Conservation (phyloP, 768 basidiomycete genomes). For the Trametes cubensis region DNA sequence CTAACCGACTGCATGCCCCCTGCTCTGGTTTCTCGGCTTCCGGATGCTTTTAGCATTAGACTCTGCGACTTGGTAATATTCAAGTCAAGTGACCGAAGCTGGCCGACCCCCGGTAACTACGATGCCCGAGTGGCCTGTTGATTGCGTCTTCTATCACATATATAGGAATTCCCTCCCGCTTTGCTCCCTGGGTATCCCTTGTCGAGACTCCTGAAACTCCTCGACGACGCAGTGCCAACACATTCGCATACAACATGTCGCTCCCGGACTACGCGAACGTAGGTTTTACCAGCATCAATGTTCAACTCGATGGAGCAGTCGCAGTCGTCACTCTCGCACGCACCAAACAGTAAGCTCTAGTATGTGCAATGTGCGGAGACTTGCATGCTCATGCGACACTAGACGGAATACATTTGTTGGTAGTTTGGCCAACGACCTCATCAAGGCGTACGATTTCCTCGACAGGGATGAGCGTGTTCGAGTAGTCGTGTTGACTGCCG, state of each 20-base stretch:
- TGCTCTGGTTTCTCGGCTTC: too few relatives aligned
- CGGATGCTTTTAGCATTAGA: too few relatives aligned
- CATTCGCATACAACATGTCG: slow-evolving; percentile 19
- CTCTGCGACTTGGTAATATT: background rate
- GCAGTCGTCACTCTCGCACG: slow-evolving; percentile 51
- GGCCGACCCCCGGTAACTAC: background rate
- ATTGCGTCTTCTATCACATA: too few relatives aligned
- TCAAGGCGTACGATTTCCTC: slow-evolving; percentile 46
- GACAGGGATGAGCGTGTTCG: slow-evolving; percentile 57
- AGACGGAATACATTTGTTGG: slow-evolving; percentile 51
- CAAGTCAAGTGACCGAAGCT: slow-evolving; percentile 1
- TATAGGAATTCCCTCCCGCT: too few relatives aligned
- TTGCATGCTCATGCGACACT: background rate
- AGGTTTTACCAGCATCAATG: slow-evolving; percentile 47
- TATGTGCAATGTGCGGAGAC: background rate
- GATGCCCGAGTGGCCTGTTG: too few relatives aligned
- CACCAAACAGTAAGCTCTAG: slow-evolving; percentile 47
- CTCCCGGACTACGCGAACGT: slow-evolving; percentile 28
- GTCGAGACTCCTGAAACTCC: background rate
- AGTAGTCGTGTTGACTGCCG: slow-evolving; percentile 54
- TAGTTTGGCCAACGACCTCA: slow-evolving; percentile 42
- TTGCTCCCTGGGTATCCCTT: background rate
- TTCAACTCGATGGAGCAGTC: slow-evolving; percentile 46
- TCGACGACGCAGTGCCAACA: too few relatives aligned
- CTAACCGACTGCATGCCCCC: too few relatives aligned